Conservation (phyloP, 1,139 yeast genomes). For the Candida sanyaensis region DNA sequence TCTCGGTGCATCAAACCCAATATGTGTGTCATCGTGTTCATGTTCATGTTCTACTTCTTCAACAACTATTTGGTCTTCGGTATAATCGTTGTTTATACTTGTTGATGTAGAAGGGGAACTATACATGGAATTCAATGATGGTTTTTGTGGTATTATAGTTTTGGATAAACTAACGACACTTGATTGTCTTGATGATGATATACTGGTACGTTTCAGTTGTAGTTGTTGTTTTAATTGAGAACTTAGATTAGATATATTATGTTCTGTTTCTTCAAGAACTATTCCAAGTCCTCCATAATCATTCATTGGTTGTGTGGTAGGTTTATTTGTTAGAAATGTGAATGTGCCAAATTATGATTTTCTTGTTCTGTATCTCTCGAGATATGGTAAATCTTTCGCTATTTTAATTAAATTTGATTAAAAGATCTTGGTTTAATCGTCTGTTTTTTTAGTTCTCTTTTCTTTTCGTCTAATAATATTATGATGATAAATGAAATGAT, state of each 20-base stretch:
- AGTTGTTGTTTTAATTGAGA: slow-evolving; percentile 1
- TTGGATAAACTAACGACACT: slow-evolving; percentile 8
- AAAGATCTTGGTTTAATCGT: neutral
- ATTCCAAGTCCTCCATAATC: slow-evolving; percentile 32
- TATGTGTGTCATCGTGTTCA: neutral
- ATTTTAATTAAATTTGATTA: too few species aligned
- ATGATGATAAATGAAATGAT: neutral
- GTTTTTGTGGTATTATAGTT: slow-evolving; percentile 2
- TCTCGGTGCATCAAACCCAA: neutral
- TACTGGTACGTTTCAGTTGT: slow-evolving; percentile 6
- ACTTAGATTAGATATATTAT: slow-evolving; percentile 3
- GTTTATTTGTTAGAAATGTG: neutral
- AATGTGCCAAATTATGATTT: neutral
- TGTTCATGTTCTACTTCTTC: slow-evolving; percentile 1
- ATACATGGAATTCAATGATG: slow-evolving; percentile 4
- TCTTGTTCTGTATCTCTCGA: too few species aligned
- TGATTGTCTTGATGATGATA: slow-evolving; percentile 8
- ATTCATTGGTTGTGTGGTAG: slow-evolving; percentile 10
- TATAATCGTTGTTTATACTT: neutral
- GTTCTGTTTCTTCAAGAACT: slow-evolving; percentile 27
- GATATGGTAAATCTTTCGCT: too few species aligned
- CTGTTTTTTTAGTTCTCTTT: neutral
- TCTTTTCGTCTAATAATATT: neutral
- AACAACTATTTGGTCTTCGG: neutral
- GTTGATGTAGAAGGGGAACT: slow-evolving; percentile 1